phyloP scores from a whole-genome alignment of 2,329 filamentous ascomycete species.

The Botrytis galanthina region DNA sequence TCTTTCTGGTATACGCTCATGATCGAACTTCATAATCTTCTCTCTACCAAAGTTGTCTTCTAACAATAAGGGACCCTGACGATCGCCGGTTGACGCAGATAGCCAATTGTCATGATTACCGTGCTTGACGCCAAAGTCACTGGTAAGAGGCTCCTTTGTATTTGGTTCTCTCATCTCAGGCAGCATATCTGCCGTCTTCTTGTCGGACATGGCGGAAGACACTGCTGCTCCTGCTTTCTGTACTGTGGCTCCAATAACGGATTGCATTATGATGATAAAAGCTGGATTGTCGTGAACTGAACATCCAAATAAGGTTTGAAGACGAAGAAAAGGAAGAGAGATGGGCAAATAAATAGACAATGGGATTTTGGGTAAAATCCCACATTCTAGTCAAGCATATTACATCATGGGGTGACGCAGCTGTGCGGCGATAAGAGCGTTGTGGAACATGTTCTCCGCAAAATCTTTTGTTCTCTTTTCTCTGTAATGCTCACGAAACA shows the following conservation, averaged over 20 bases:
- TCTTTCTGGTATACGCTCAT: conserved; percentile 63
- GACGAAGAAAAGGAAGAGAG: not conserved
- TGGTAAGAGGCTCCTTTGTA: conserved; percentile 62
- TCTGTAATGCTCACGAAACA: not conserved
- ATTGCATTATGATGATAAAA: conserved; percentile 12
- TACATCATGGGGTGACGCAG: conserved; percentile 1
- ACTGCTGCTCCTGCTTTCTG: conserved; percentile 31
- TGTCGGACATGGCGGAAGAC: conserved; percentile 30
- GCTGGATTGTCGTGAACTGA: not conserved
- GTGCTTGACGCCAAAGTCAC: conserved; percentile 74
- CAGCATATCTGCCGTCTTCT: conserved; percentile 34
- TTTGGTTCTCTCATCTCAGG: conserved; percentile 56
- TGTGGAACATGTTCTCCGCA: not conserved
- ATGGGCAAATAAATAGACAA: not conserved
- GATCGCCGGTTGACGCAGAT: conserved; percentile 58
- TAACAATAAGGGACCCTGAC: conserved; percentile 64
- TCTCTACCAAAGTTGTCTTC: conserved; percentile 73
- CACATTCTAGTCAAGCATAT: not conserved
- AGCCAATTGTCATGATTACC: conserved; percentile 77
- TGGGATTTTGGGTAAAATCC: not conserved
- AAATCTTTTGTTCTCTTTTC: not conserved
- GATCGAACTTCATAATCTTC: conserved; percentile 75
- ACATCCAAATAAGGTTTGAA: not conserved
- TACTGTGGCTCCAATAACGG: conserved; percentile 19
- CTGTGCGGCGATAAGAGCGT: not conserved